These are phyloP conservation scores for Epichloe sylvatica DNA, from an alignment of 2,329 filamentous ascomycete genomes.

Conservation along the genomic window DNA sequence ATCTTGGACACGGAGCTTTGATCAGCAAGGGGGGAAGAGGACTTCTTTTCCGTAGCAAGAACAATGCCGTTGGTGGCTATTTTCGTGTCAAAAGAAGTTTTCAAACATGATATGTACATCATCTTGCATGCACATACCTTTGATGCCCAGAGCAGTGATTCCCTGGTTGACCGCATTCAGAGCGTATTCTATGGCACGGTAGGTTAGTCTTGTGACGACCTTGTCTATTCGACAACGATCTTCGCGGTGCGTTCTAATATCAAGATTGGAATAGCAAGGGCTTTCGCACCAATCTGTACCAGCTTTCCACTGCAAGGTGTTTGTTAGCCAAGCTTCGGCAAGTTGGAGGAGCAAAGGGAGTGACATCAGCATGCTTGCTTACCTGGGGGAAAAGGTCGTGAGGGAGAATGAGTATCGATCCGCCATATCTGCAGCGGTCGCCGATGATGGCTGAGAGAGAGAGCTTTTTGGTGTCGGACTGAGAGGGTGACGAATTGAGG, in stretches of 20 bases:
- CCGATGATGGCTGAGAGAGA: neutral
- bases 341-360: conserved; percentile 3
- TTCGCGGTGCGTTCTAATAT: neutral
- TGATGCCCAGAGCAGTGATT: conserved; percentile 95
- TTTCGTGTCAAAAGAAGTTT: conserved; percentile 7
- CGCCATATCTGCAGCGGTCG: conserved; percentile 51
- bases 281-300: conserved; percentile 70
- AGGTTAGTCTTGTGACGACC: neutral
- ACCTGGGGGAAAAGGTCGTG: conserved; percentile 99
- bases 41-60: conserved; percentile 98
- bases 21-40: conserved; percentile 87
- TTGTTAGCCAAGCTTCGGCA: conserved; percentile 28
- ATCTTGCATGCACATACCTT: conserved; percentile 46
- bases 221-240: too few species aligned
- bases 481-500: conserved; percentile 5
- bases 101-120: neutral
- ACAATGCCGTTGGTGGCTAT: conserved; percentile 96
- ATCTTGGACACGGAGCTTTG: conserved; percentile 91
- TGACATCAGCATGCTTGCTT: conserved; percentile 26
- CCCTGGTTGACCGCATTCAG: conserved; percentile 98
- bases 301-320: conserved; percentile 68
- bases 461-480: conserved; percentile 6
- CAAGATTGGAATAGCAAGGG: neutral
- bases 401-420: conserved; percentile 99
- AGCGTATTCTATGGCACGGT: conserved; percentile 65